These are phyloP conservation scores for Tricholomella constricta DNA, from an alignment of 768 basidiomycete species.

Conservation along the genomic window DNA sequence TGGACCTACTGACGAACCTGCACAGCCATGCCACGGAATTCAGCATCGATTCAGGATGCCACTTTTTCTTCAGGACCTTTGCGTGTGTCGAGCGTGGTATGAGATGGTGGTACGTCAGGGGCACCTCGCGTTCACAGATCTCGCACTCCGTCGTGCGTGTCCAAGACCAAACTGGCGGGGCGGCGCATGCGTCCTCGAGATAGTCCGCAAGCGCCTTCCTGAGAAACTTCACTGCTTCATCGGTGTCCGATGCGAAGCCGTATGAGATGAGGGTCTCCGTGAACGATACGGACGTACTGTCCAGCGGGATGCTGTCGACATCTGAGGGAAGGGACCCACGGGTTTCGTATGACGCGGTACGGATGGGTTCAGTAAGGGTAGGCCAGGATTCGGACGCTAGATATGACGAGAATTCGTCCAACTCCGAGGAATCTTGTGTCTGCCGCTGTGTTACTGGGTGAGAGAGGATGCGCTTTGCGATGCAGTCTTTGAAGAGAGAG, in stretches of 20 bases:
- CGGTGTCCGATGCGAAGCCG: slow-evolving; percentile 40
- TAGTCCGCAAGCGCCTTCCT: slow-evolving; percentile 43
- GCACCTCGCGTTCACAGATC: slow-evolving; percentile 58
- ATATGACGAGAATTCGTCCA: slow-evolving; percentile 57
- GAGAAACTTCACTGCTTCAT: slow-evolving; percentile 43
- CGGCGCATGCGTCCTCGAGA: slow-evolving; percentile 45
- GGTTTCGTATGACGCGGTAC: slow-evolving; percentile 40
- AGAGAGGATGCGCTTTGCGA: slow-evolving; percentile 43
- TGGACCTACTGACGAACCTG: too few species aligned
- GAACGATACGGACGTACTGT: slow-evolving; percentile 43
- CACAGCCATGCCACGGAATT: slow-evolving; percentile 66
- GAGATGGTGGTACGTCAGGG: slow-evolving; percentile 63
- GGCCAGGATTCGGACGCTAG: slow-evolving; percentile 54
- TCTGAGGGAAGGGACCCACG: slow-evolving; percentile 31
- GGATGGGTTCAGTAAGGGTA: slow-evolving; percentile 37
- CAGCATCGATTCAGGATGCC: slow-evolving; percentile 54
- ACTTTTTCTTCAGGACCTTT: slow-evolving; percentile 57
- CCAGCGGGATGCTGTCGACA: slow-evolving; percentile 38
- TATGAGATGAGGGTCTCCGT: slow-evolving; percentile 55
- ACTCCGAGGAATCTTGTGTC: slow-evolving; percentile 26
- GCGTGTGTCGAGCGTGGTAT: slow-evolving; percentile 55
- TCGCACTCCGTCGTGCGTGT: slow-evolving; percentile 59
- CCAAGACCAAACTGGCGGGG: slow-evolving; percentile 52
- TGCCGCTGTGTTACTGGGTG: slow-evolving; percentile 21
- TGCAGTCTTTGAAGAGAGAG: slow-evolving; percentile 43